These are phyloP conservation scores for Penicillium sp. DNA, from an alignment of 2,329 filamentous ascomycete genomes.

Conservation along the genomic window DNA sequence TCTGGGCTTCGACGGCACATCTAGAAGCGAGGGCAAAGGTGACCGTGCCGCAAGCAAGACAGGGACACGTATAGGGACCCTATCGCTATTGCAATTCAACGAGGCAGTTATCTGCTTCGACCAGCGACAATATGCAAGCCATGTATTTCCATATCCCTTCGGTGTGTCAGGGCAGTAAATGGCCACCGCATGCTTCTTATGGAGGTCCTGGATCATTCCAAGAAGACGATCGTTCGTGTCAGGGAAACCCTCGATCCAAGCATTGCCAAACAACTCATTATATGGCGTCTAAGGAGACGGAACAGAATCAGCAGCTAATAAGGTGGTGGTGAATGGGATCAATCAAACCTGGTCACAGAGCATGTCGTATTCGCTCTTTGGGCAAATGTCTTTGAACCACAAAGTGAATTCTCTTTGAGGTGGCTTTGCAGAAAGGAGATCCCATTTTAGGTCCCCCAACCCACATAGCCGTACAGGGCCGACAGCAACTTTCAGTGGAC, in stretches of 20 bases:
- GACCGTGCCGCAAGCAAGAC: constrained; percentile 22
- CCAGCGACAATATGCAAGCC: constrained; percentile 29
- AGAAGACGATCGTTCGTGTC: constrained; percentile 29
- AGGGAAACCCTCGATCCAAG: constrained; percentile 33
- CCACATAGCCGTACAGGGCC: constrained; percentile 31
- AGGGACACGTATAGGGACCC: constrained; percentile 9
- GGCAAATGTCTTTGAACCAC: constrained; percentile 33
- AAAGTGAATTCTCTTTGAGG: constrained; percentile 18
- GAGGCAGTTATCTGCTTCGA: constrained; percentile 24
- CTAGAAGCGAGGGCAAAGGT: constrained; percentile 5
- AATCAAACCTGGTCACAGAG: constrained; percentile 24
- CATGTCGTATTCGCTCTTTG: constrained; percentile 23
- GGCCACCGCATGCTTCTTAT: constrained; percentile 24
- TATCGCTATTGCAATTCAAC: constrained; percentile 12
- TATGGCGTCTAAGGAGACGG: neutral
- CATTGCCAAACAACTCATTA: constrained; percentile 17
- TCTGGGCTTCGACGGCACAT: neutral
- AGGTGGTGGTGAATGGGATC: neutral
- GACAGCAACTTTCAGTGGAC: constrained; percentile 24
- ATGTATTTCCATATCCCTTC: constrained; percentile 13
- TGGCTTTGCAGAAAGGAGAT: constrained; percentile 14
- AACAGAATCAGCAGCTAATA: neutral
- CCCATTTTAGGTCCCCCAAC: constrained; percentile 7
- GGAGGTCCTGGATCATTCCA: constrained; percentile 26
- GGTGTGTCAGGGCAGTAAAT: constrained; percentile 23